Evolutionary conservation across 192 early-diverging fungal genomes (phyloP).

Genomic region (Chytriomyces sp.): DNA sequence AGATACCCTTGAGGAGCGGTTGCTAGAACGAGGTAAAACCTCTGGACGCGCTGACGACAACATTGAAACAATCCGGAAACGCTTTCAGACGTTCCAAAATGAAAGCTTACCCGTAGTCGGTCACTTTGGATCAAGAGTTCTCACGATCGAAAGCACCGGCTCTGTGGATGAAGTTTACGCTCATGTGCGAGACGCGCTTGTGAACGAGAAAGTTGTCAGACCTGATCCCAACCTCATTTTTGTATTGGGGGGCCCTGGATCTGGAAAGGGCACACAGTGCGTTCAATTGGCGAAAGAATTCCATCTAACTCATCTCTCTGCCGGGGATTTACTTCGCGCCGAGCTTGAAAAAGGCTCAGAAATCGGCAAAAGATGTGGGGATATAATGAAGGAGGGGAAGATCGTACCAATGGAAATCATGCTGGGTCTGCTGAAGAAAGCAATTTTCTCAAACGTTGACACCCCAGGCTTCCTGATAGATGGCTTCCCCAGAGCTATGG

Average conservation of each 20-base stretch:
- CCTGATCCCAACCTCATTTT: constrained; percentile 2
- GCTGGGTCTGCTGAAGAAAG: constrained; percentile 39
- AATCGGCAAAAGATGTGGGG: constrained; percentile 73
- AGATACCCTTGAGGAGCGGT: constrained; percentile 53
- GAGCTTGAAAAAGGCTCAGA: constrained; percentile 57
- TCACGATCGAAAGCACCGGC: background rate
- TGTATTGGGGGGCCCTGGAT: constrained; percentile 10
- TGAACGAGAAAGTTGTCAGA: constrained; percentile 13
- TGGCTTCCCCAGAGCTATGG: constrained; percentile 59
- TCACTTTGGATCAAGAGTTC: constrained; percentile 37
- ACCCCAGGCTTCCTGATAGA: constrained; percentile 52
- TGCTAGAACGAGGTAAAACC: constrained; percentile 59
- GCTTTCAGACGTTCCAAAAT: constrained; percentile 57
- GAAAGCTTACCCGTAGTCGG: constrained; percentile 57
- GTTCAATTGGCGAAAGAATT: constrained; percentile 75
- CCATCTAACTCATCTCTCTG: constrained; percentile 87
- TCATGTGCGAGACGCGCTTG: background rate
- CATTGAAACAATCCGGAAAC: constrained; percentile 56
- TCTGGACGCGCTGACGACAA: constrained; percentile 61
- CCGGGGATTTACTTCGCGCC: constrained; percentile 85
- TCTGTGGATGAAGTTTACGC: constrained; percentile 17
- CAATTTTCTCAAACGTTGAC: constrained; percentile 36
- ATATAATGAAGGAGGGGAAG: constrained; percentile 81
- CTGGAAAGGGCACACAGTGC: constrained; percentile 90
- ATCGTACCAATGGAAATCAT: constrained; percentile 73